Conservation (phyloP, 208 protist species). For the Trypanosoma vivax region DNA sequence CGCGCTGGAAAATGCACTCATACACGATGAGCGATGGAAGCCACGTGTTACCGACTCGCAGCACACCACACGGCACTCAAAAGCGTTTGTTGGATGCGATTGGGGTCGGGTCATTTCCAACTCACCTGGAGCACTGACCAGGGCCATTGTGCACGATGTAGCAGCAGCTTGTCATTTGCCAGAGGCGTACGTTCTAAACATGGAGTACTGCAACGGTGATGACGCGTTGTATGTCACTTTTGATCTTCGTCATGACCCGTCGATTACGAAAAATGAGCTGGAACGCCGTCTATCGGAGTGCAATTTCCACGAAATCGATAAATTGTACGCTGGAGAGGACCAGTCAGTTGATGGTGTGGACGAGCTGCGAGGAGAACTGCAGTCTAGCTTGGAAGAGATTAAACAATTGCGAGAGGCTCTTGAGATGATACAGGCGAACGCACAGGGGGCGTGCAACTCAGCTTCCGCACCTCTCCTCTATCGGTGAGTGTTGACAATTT, state of each 20-base stretch:
- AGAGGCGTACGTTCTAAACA: conserved; percentile 21
- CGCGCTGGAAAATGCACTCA: conserved; percentile 20
- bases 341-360: conserved; percentile 9
- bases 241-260: conserved; percentile 20
- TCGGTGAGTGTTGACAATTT: neutral
- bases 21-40: conserved; percentile 31
- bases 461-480: neutral
- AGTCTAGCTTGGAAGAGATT: conserved; percentile 9
- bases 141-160: conserved; percentile 22
- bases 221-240: conserved; percentile 12
- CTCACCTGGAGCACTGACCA: conserved; percentile 15
- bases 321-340: conserved; percentile 11
- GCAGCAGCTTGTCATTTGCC: conserved; percentile 22
- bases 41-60: conserved; percentile 17
- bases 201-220: conserved; percentile 5
- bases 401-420: conserved; percentile 1
- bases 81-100: conserved; percentile 12
- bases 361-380: conserved; percentile 8
- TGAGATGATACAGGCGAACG: neutral
- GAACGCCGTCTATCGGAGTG: conserved; percentile 19
- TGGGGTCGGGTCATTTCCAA: conserved; percentile 15
- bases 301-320: conserved; percentile 20
- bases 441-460: neutral
- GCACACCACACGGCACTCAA: conserved; percentile 18
- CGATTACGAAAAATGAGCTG: conserved; percentile 14